Percentiles rank a stretch among this genome's conserved stretches.
Evolutionary conservation across 139 green algal genomes (phyloP).

Genomic region (Coccomyxa sp.): DNA sequence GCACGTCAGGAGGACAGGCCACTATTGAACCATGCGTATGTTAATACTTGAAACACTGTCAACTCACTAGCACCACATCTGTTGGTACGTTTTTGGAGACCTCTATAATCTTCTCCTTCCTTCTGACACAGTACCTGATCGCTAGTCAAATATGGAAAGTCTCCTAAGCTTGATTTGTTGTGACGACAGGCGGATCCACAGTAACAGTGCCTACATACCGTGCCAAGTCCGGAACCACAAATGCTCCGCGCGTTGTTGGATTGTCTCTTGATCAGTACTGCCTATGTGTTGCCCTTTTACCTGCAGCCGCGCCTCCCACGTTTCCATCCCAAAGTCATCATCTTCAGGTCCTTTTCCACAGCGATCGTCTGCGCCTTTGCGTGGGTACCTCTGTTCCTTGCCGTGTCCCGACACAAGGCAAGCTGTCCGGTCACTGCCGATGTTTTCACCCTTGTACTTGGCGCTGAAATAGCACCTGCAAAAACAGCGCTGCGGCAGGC

Average conservation of each 20-base stretch:
- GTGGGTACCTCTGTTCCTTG: conserved; percentile 32
- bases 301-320: conserved; percentile 6
- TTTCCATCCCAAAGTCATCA: conserved; percentile 39
- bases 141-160: background rate
- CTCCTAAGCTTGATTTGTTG: background rate
- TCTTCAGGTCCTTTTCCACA: conserved; percentile 19
- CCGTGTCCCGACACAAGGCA: background rate
- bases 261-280: conserved; percentile 19
- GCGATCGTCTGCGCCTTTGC: conserved; percentile 10
- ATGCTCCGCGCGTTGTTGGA: conserved; percentile 4
- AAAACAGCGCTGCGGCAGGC: background rate
- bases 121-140: background rate
- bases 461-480: background rate
- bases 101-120: background rate
- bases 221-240: background rate
- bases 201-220: background rate
- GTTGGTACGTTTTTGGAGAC: background rate
- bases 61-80: background rate
- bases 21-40: background rate
- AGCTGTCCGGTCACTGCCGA: background rate
- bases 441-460: background rate
- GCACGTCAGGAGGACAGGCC: background rate
- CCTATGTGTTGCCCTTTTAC: conserved; percentile 44
- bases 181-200: background rate
- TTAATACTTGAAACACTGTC: background rate